These are phyloP conservation scores for Tuber borchii DNA, from an alignment of 495 filamentous ascomycete genomes.

Conservation along the genomic window DNA sequence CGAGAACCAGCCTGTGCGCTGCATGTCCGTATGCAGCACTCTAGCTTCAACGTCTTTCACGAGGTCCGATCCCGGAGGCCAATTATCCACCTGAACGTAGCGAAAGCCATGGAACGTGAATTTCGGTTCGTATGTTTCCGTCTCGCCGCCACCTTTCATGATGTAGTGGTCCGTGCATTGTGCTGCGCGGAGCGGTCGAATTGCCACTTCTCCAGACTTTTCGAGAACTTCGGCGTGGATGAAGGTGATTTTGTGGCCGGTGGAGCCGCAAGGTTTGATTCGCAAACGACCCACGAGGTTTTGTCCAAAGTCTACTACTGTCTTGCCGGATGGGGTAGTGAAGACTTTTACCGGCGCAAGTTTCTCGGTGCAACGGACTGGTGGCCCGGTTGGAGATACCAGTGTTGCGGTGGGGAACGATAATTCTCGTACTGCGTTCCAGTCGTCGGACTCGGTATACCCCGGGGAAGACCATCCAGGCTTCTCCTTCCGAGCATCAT, in stretches of 20 bases:
- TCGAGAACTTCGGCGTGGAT: slow-evolving; percentile 53
- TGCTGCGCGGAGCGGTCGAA: slow-evolving; percentile 48
- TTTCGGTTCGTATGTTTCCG: slow-evolving; percentile 44
- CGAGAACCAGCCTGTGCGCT: slow-evolving; percentile 47
- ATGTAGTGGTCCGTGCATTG: slow-evolving; percentile 47
- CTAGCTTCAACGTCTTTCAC: slow-evolving; percentile 44
- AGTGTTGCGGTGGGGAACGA: background rate
- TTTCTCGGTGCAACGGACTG: background rate
- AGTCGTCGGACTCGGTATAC: slow-evolving; percentile 29
- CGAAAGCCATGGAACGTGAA: slow-evolving; percentile 56
- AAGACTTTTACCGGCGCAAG: slow-evolving; percentile 10
- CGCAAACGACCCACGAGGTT: slow-evolving; percentile 52
- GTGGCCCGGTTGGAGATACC: background rate
- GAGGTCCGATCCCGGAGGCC: slow-evolving; percentile 41
- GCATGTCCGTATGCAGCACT: slow-evolving; percentile 51
- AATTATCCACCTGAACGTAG: slow-evolving; percentile 50
- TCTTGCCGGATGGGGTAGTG: slow-evolving; percentile 47
- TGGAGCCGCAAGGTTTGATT: slow-evolving; percentile 43
- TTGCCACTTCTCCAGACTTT: slow-evolving; percentile 47
- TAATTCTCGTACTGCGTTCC: background rate
- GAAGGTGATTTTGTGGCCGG: slow-evolving; percentile 44
- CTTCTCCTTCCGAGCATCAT: slow-evolving; percentile 45
- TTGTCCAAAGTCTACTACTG: slow-evolving; percentile 53
- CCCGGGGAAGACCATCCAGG: slow-evolving; percentile 23
- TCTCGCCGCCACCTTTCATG: slow-evolving; percentile 35